These are phyloP conservation scores for Colletotrichum orbiculare DNA, from an alignment of 2,329 filamentous ascomycete genomes.

Conservation along the genomic window DNA sequence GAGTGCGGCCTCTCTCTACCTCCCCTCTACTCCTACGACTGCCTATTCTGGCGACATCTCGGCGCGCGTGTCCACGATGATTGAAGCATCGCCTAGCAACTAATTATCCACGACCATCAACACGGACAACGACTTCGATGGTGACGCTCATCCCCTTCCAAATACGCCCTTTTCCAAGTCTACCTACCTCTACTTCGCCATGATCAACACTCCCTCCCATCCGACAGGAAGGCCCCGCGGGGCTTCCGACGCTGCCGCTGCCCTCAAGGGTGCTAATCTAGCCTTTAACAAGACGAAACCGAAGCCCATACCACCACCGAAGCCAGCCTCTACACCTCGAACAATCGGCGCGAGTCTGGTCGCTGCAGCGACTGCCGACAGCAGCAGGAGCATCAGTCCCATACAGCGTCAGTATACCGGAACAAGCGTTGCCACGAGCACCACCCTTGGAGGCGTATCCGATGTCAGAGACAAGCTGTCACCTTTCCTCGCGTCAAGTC, in stretches of 20 bases:
- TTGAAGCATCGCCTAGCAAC: constrained; percentile 7
- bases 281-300: constrained; percentile 57
- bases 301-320: constrained; percentile 34
- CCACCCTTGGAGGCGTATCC: constrained; percentile 21
- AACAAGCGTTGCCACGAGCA: constrained; percentile 43
- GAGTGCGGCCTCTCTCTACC: no score
- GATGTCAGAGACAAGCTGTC: constrained; percentile 41
- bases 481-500: constrained; percentile 39
- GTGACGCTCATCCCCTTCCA: not conserved
- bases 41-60: no score
- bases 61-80: not conserved
- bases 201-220: constrained; percentile 32
- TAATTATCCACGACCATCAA: not conserved
- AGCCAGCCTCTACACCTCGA: constrained; percentile 2
- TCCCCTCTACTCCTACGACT: no score
- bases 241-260: constrained; percentile 51
- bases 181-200: constrained; percentile 14
- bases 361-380: constrained; percentile 55
- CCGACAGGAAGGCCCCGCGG: constrained; percentile 39
- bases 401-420: constrained; percentile 52
- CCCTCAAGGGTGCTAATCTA: constrained; percentile 65
- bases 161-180: constrained; percentile 2
- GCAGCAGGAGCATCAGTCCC: constrained; percentile 43
- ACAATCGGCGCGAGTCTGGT: constrained; percentile 44
- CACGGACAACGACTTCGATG: constrained; percentile 1